Conservation (phyloP, 192 early-diverging fungal species). For the Obelidium mucronatum region DNA sequence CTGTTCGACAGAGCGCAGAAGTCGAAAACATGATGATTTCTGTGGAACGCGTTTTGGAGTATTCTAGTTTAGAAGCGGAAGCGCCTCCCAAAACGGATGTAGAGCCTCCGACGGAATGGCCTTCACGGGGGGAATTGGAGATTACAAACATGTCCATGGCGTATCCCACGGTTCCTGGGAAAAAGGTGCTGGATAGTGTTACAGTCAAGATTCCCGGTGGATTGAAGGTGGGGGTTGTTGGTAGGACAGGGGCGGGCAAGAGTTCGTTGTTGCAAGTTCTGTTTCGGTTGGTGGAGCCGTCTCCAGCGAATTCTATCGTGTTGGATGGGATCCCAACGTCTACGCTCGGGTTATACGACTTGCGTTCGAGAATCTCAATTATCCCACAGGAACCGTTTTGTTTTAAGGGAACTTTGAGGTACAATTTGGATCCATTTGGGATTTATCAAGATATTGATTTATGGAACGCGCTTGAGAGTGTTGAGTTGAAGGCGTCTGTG, state of each 20-base stretch:
- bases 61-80: constrained; percentile 53
- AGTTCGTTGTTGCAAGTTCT: constrained; percentile 52
- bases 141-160: constrained; percentile 43
- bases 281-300: constrained; percentile 62
- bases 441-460: constrained; percentile 52
- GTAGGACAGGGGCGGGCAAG: constrained; percentile 55
- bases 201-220: constrained; percentile 45
- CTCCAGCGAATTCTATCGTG: constrained; percentile 46
- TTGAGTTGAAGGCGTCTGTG: constrained; percentile 53
- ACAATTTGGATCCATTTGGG: constrained; percentile 18
- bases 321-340: constrained; percentile 62
- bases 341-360: neutral
- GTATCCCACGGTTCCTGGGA: constrained; percentile 48
- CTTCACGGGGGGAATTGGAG: constrained; percentile 42
- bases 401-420: constrained; percentile 31
- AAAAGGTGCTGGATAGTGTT: constrained; percentile 42
- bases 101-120: constrained; percentile 46
- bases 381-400: neutral
- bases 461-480: constrained; percentile 71
- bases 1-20: neutral
- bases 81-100: constrained; percentile 20
- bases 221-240: constrained; percentile 58
- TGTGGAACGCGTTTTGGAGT: constrained; percentile 72
- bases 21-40: constrained; percentile 31
- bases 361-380: neutral